Base-by-base conservation (phyloP, 1,139 yeast species). In the Magnusiomyces fungicola region DNA sequence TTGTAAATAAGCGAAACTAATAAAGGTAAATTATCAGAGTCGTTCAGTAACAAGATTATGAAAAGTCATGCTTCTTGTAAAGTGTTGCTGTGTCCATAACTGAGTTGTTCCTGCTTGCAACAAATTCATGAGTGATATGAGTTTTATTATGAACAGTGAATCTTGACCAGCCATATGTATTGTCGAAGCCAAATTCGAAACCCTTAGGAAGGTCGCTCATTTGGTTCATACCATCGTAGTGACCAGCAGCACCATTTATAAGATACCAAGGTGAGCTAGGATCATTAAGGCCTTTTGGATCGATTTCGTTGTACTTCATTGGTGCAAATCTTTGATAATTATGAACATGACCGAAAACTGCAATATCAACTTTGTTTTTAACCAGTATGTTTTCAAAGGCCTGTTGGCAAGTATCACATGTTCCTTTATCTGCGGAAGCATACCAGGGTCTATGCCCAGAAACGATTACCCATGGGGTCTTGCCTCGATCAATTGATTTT, bases 61-160 rank as follows among this genome's bases (percentile, higher is more conserved):
- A 32, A 27, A 27, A 27, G 10, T 32, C 36, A 39, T 47, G 53
- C 43, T 53, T 51, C 53, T 61, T 61, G 54, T 51, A 56, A 27
- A 61, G 40, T n/a, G 63, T 61, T 9, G 61, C 60, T 9, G 54
- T 34, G 56, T 63, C 71, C 43, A 70, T 61, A 37, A 60, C 57
- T 3, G 75, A 71, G 9, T 72, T 76, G 22, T 75, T 78, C 0
- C 60, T 67, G 42, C 60, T 55, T 3, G 60, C 56, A 32, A 61
- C 47, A 48, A 61, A 75, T 64, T 53, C 71, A 72, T 49, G 73
- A 66, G 50, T 75, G 72, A 55, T 67, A 69, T 58, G 67, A 14
- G 69, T 78, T 46, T 72, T 71, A 51, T 76, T 73, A 59, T 78
- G 82, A 78, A 79, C 75, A 49, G 66, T 64, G 47, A 68, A 62